Evolutionary conservation across 345 rosid species (phyloP).

Genomic region (Eucalyptus coolabah): DNA sequence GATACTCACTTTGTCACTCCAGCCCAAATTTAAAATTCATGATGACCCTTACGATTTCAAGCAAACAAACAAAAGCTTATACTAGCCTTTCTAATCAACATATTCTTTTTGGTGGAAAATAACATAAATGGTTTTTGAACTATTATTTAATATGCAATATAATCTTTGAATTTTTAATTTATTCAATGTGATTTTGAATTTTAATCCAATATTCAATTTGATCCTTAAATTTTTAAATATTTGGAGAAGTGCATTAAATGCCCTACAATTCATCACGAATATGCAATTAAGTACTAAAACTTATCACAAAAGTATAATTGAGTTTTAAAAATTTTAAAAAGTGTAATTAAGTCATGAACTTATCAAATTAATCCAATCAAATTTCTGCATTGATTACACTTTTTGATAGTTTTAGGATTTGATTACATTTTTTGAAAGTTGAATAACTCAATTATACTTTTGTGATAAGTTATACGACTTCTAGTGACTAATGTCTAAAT

Average conservation of each 20-base stretch:
- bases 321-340: too few relatives aligned
- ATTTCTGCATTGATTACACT: rapidly evolving
- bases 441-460: rapidly evolving
- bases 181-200: rapidly evolving
- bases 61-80: background rate
- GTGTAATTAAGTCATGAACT: rapidly evolving
- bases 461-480: rapidly evolving
- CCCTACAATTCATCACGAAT: rapidly evolving
- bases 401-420: too few relatives aligned
- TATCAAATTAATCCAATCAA: too few relatives aligned
- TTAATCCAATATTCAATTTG: rapidly evolving
- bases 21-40: too few relatives aligned
- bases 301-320: too few relatives aligned
- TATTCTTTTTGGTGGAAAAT: background rate
- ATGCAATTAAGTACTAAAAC: too few relatives aligned
- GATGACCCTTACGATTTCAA: background rate
- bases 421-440: rapidly evolving
- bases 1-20: background rate
- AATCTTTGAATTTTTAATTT: too few relatives aligned
- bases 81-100: background rate
- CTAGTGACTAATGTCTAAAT: too few relatives aligned
- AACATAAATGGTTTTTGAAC: background rate
- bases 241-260: background rate
- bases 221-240: rapidly evolving
- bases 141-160: too few relatives aligned